Conservation (phyloP, 345 rosid species). For the Ceriops zippeliana region DNA sequence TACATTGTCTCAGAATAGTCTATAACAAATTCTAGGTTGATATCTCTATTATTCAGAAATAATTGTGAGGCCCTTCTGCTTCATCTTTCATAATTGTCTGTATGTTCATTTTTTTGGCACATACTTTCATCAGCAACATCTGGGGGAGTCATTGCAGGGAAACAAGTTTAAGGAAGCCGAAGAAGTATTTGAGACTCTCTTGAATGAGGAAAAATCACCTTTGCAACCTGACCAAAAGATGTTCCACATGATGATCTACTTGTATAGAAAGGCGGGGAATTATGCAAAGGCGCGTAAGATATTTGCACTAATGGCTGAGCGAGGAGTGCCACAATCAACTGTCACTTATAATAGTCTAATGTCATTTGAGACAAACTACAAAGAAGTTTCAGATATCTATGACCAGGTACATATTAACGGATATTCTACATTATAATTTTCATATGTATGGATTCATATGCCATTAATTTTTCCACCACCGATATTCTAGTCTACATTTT, state of each 20-base stretch:
- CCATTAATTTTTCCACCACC: too few species aligned
- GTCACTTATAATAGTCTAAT: conserved; percentile 87
- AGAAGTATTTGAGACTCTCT: conserved; percentile 71
- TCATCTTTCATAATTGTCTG: not conserved
- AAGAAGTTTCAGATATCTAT: conserved; percentile 95
- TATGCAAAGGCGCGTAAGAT: conserved; percentile 78
- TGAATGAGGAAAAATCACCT: conserved; percentile 60
- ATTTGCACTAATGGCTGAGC: conserved; percentile 68
- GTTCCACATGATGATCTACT: conserved; percentile 95
- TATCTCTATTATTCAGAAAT: too few species aligned
- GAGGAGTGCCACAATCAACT: conserved; percentile 66
- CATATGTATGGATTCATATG: not conserved
- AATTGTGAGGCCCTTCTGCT: not conserved
- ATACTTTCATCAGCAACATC: conserved; percentile 3
- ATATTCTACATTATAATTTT: not conserved
- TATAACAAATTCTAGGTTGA: too few species aligned
- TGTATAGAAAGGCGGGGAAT: conserved; percentile 83
- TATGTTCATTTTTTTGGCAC: not conserved
- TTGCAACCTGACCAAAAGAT: conserved; percentile 86
- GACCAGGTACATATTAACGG: conserved; percentile 57
- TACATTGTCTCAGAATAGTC: not conserved
- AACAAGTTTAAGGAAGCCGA: conserved; percentile 84
- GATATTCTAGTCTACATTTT: too few species aligned
- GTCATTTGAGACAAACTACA: conserved; percentile 84
- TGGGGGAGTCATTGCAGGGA: conserved; percentile 41